Percentiles rank a stretch among this genome's conserved stretches.
phyloP scores from a whole-genome alignment of 306 rosid species.

The Casuarina glauca region DNA sequence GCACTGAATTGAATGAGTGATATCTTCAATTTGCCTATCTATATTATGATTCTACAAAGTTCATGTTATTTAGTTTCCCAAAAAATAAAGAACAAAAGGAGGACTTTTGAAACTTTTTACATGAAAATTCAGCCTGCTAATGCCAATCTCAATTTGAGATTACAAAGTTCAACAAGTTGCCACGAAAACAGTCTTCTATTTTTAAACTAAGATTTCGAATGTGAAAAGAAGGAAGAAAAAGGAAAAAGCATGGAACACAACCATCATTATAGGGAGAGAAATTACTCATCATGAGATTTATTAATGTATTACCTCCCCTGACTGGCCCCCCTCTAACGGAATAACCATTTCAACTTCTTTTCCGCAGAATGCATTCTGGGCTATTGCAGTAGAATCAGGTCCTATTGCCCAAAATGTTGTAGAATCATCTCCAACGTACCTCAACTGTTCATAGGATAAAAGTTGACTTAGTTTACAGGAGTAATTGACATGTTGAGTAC shows the following conservation, averaged over 20 bases:
- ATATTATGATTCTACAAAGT: background rate
- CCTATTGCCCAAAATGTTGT: conserved; percentile 90
- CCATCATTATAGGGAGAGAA: background rate
- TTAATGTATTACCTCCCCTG: conserved; percentile 70
- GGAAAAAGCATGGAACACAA: background rate
- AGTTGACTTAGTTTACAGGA: conserved; percentile 27
- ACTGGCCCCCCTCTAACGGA: conserved; percentile 81
- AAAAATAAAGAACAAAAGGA: background rate
- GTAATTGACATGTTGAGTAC: conserved; percentile 13
- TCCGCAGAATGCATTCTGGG: conserved; percentile 67
- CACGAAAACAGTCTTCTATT: background rate
- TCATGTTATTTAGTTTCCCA: background rate
- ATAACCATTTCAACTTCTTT: conserved; percentile 86
- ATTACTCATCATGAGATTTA: background rate
- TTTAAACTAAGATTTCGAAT: background rate
- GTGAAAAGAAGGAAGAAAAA: conserved; percentile 1
- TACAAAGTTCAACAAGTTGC: background rate
- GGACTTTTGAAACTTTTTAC: background rate
- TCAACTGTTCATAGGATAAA: conserved; percentile 53
- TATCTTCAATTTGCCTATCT: background rate
- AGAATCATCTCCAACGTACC: conserved; percentile 91
- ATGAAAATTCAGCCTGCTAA: background rate
- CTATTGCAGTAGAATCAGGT: conserved; percentile 71
- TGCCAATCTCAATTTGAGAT: background rate
- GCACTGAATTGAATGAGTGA: background rate